phyloP scores from a whole-genome alignment of 495 filamentous ascomycete species.

The Penicillium canescens region DNA sequence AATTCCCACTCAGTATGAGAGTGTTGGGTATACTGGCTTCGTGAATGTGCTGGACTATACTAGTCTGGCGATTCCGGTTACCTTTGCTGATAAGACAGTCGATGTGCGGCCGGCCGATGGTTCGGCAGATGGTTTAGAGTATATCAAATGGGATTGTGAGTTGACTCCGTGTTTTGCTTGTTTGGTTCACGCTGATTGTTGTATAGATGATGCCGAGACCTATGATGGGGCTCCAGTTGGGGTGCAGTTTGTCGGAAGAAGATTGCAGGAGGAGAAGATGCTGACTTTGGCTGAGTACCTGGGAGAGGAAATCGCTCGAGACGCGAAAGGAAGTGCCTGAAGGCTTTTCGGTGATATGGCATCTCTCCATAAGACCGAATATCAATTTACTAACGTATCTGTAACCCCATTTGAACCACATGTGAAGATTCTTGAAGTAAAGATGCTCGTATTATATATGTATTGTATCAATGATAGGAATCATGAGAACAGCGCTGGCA shows the following conservation, averaged over 20 bases:
- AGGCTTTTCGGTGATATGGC: too few relatives aligned
- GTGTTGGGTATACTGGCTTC: constrained; percentile 53
- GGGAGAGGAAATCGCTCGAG: constrained; percentile 19
- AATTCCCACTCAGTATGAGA: constrained; percentile 44
- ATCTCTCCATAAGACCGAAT: too few relatives aligned
- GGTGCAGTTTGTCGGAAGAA: constrained; percentile 52
- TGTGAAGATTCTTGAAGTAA: too few relatives aligned
- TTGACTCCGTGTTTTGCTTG: constrained; percentile 8
- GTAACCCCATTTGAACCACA: too few relatives aligned
- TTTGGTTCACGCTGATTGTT: neutral
- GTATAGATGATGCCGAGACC: constrained; percentile 49
- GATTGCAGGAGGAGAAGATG: constrained; percentile 56
- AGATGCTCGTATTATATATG: too few relatives aligned
- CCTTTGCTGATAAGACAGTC: constrained; percentile 51
- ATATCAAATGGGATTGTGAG: constrained; percentile 54
- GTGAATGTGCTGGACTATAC: constrained; percentile 62
- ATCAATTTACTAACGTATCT: too few relatives aligned
- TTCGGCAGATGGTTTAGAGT: constrained; percentile 39
- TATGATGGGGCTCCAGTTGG: constrained; percentile 57
- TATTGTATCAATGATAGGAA: too few relatives aligned
- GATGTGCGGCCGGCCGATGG: constrained; percentile 44
- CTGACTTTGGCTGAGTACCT: constrained; percentile 43
- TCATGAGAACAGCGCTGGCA: too few relatives aligned
- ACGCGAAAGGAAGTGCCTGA: neutral
- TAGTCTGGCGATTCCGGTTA: constrained; percentile 58